A percentile compares a stretch with the other conserved stretches of the same genome.
These are phyloP conservation scores for Ascocoryne sarcoides DNA, from an alignment of 2,329 filamentous ascomycete genomes.

Conservation along the genomic window DNA sequence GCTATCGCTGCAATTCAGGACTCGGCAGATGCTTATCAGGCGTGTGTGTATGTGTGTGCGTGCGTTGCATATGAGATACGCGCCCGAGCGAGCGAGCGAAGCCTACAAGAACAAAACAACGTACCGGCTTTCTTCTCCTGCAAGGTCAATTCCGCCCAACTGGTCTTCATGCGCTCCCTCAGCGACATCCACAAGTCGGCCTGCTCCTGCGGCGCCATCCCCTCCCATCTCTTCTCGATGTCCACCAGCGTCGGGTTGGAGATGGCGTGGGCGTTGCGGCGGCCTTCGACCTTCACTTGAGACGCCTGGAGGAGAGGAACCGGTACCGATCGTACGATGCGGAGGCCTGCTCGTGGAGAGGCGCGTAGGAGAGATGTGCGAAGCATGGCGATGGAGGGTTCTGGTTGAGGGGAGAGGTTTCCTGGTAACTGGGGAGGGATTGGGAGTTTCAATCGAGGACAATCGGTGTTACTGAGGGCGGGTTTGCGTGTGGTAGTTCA, in stretches of 20 bases:
- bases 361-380: slow-evolving; percentile 35
- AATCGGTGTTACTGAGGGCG: background rate
- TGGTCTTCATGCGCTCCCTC: slow-evolving; percentile 96
- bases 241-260: slow-evolving; percentile 95
- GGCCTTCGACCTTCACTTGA: no score
- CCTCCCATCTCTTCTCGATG: slow-evolving; percentile 99
- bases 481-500: no score
- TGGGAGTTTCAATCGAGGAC: background rate
- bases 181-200: slow-evolving; percentile 98
- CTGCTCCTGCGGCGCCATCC: slow-evolving; percentile 96
- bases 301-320: slow-evolving; percentile 5
- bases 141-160: slow-evolving; percentile 89
- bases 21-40: no score
- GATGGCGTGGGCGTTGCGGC: slow-evolving; percentile 70
- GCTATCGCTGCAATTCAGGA: no score
- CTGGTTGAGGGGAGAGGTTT: background rate
- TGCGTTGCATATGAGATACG: no score
- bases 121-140: slow-evolving; percentile 99
- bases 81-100: no score
- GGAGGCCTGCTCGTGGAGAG: slow-evolving; percentile 26
- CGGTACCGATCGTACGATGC: slow-evolving; percentile 5
- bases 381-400: slow-evolving; percentile 12
- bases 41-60: no score
- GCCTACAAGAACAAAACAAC: slow-evolving; percentile 31
- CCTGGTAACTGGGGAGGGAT: background rate